These are phyloP conservation scores for Kingdonia uniflora DNA, from an alignment of 164 flowering plant species.

Conservation along the genomic window DNA sequence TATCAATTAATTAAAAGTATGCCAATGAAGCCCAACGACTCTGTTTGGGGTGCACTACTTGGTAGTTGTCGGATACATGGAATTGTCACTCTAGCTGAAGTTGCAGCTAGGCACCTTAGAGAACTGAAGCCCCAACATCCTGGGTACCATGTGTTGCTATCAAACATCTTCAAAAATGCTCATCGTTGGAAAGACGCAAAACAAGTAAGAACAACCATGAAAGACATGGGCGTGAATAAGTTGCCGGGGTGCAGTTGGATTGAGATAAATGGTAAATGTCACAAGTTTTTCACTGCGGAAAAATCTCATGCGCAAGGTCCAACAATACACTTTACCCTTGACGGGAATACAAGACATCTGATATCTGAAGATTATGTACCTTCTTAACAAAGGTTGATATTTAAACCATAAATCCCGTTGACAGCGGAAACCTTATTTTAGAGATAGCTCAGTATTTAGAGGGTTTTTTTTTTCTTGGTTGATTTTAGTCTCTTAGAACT, in stretches of 20 bases:
- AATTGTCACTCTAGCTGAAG: constrained; percentile 18
- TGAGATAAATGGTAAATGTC: constrained; percentile 15
- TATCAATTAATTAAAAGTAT: constrained; percentile 17
- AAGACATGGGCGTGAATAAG: constrained; percentile 17
- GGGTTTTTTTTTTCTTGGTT: too few species aligned
- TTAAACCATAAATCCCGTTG: too few species aligned
- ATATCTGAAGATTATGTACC: constrained; percentile 17
- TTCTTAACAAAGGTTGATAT: too few species aligned
- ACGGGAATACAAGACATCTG: constrained; percentile 17
- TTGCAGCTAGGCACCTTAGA: constrained; percentile 18
- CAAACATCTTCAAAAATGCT: constrained; percentile 19
- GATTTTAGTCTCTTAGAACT: too few species aligned
- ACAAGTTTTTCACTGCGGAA: constrained; percentile 16
- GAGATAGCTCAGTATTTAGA: too few species aligned
- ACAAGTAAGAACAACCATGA: constrained; percentile 18
- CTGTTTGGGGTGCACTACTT: constrained; percentile 24
- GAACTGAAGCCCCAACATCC: constrained; percentile 20
- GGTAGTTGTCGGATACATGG: constrained; percentile 22
- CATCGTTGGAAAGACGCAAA: constrained; percentile 15
- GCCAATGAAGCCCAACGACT: constrained; percentile 22
- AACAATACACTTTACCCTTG: constrained; percentile 11
- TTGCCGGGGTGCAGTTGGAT: constrained; percentile 25
- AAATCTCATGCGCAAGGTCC: constrained; percentile 15
- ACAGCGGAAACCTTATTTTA: too few species aligned
- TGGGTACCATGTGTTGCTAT: constrained; percentile 23